A percentile compares a stretch with the other conserved stretches of the same genome.
phyloP scores from a whole-genome alignment of 169 alveolate genomes.

The Besnoitia besnoiti region DNA sequence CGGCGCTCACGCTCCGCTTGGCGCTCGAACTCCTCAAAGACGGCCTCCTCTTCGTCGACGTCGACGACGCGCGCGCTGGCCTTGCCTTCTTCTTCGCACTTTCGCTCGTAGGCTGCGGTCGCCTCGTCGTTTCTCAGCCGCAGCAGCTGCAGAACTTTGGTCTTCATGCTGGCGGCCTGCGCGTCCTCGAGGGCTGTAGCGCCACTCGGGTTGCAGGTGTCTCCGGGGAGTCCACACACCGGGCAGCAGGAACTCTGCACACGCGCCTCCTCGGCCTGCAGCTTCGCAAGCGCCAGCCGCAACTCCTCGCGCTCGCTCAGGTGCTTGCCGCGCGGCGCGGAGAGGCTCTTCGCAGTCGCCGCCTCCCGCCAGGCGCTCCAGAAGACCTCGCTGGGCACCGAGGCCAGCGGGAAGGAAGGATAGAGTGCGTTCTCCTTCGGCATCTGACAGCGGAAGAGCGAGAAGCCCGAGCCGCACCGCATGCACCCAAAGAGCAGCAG shows the following conservation, averaged over 20 bases:
- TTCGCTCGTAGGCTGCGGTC: not conserved
- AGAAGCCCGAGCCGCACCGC: slow-evolving; percentile 33
- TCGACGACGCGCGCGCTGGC: not conserved
- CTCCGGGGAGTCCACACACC: slow-evolving; percentile 31
- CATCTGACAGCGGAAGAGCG: slow-evolving; percentile 50
- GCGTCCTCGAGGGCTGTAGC: no score
- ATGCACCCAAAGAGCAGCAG: slow-evolving; percentile 47
- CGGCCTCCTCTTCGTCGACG: slow-evolving; percentile 23
- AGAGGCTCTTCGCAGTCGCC: no score
- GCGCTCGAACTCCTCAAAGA: not conserved
- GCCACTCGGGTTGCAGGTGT: not conserved
- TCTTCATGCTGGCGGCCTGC: not conserved
- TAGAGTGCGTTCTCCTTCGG: slow-evolving; percentile 12
- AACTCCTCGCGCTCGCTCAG: not conserved
- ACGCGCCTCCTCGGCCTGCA: not conserved
- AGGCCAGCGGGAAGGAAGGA: slow-evolving; percentile 3
- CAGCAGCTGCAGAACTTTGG: not conserved
- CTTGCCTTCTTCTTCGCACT: not conserved
- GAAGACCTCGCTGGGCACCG: not conserved
- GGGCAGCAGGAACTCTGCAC: not conserved
- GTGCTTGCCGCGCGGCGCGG: not conserved
- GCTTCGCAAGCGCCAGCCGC: not conserved
- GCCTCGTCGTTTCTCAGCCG: not conserved
- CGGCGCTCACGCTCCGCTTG: not conserved
- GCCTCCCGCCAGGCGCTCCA: not conserved